These are phyloP conservation scores for Monilinia fructigena DNA, from an alignment of 2,329 filamentous ascomycete species.

Conservation along the genomic window DNA sequence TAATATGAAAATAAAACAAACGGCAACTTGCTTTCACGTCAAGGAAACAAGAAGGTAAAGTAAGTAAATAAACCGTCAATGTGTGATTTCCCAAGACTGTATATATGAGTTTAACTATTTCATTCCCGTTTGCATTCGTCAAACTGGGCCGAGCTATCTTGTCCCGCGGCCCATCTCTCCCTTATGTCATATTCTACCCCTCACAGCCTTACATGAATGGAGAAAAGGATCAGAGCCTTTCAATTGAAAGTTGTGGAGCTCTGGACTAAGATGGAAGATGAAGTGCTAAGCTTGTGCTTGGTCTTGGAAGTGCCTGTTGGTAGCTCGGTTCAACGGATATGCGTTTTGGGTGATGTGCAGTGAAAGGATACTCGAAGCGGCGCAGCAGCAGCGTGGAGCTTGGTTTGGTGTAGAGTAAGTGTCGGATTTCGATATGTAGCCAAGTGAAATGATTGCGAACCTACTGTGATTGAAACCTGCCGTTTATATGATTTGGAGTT, in stretches of 20 bases:
- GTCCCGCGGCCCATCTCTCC: constrained; percentile 19
- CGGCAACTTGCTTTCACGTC: constrained; percentile 6
- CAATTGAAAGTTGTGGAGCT: constrained; percentile 16
- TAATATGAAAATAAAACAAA: neutral
- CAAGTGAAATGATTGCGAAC: neutral
- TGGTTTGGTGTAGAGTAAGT: neutral
- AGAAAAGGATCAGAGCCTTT: constrained; percentile 1
- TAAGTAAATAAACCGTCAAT: neutral
- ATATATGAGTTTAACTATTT: constrained; percentile 17
- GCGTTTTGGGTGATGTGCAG: neutral
- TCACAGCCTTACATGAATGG: constrained; percentile 22
- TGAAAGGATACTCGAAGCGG: neutral
- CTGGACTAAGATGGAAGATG: constrained; percentile 3
- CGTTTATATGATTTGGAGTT: neutral
- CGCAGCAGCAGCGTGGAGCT: neutral
- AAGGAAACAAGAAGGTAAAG: neutral
- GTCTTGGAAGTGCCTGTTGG: constrained; percentile 12
- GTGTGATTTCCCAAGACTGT: neutral
- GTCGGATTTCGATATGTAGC: neutral
- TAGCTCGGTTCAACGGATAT: constrained; percentile 24
- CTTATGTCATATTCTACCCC: neutral
- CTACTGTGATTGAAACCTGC: neutral
- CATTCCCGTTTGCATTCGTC: constrained; percentile 11
- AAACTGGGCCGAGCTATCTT: constrained; percentile 19
- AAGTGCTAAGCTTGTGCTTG: constrained; percentile 21